phyloP scores from a whole-genome alignment of 441 rosid genomes.

The Euphorbia celastroides region DNA sequence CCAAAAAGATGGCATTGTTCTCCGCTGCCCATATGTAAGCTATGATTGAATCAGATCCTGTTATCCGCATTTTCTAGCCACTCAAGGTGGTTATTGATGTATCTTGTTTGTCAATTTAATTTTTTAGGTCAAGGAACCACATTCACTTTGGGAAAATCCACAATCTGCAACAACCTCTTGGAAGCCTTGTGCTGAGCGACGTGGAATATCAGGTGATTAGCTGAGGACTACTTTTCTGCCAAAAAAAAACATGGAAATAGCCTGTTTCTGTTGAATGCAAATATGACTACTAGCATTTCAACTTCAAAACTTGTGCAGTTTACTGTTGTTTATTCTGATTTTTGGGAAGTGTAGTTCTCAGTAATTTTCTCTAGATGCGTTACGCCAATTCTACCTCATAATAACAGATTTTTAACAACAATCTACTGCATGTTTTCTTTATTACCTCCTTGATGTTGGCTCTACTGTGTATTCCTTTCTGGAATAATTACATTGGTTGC shows the following conservation, averaged over 20 bases:
- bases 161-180: slow-evolving; percentile 91
- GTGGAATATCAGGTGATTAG: slow-evolving; percentile 66
- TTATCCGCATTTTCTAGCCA: slow-evolving; percentile 10
- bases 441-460: not conserved
- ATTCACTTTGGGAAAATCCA: slow-evolving; percentile 98
- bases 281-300: not conserved
- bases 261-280: not conserved
- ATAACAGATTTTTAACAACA: not conserved
- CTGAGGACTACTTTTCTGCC: not conserved
- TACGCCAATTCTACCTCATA: slow-evolving; percentile 6
- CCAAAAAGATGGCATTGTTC: slow-evolving; percentile 92
- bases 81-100: not conserved
- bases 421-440: not conserved
- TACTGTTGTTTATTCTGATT: not conserved
- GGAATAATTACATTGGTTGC: not conserved
- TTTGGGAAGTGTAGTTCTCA: not conserved
- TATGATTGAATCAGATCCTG: slow-evolving; percentile 5
- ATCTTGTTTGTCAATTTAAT: not conserved
- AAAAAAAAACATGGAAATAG: too few relatives aligned
- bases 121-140: slow-evolving; percentile 72
- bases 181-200: slow-evolving; percentile 98
- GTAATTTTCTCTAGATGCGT: not conserved
- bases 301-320: not conserved
- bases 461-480: not conserved
- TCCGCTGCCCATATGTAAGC: slow-evolving; percentile 88